Conservation (phyloP, 805 yeast species). For the Candida tallmaniae region DNA sequence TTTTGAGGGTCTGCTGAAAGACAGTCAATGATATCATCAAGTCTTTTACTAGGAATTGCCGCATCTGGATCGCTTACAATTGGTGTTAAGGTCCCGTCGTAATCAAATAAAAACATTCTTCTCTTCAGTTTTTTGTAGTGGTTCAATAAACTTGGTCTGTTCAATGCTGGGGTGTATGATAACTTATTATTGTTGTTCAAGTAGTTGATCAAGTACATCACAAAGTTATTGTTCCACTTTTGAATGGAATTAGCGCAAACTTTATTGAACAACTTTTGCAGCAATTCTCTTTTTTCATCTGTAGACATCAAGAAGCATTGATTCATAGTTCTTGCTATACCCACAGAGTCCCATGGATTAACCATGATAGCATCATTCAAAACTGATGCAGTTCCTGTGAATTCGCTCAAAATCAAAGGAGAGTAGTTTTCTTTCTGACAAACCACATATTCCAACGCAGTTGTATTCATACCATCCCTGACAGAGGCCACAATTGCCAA, state of each 20-base stretch:
- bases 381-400: constrained; percentile 81
- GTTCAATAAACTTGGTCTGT: constrained; percentile 58
- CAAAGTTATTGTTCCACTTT: constrained; percentile 67
- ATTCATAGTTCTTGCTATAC: constrained; percentile 81
- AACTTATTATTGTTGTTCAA: constrained; percentile 36
- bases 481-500: constrained; percentile 84
- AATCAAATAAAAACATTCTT: constrained; percentile 85
- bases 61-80: constrained; percentile 98
- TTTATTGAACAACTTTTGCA: constrained; percentile 52
- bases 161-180: constrained; percentile 67
- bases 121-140: constrained; percentile 58
- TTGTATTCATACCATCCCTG: constrained; percentile 95
- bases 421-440: constrained; percentile 71
- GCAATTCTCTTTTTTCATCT: constrained; percentile 42
- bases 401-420: constrained; percentile 87
- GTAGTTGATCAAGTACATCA: constrained; percentile 45
- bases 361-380: constrained; percentile 72
- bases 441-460: constrained; percentile 86
- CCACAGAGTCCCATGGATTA: constrained; percentile 96
- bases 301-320: constrained; percentile 56
- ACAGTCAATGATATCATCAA: constrained; percentile 53
- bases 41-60: constrained; percentile 83
- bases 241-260: constrained; percentile 74
- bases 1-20: constrained; percentile 74
- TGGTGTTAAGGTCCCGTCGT: constrained; percentile 96